These are phyloP conservation scores for Phaseolus lunatus DNA, from an alignment of 306 rosid species.

Conservation along the genomic window DNA sequence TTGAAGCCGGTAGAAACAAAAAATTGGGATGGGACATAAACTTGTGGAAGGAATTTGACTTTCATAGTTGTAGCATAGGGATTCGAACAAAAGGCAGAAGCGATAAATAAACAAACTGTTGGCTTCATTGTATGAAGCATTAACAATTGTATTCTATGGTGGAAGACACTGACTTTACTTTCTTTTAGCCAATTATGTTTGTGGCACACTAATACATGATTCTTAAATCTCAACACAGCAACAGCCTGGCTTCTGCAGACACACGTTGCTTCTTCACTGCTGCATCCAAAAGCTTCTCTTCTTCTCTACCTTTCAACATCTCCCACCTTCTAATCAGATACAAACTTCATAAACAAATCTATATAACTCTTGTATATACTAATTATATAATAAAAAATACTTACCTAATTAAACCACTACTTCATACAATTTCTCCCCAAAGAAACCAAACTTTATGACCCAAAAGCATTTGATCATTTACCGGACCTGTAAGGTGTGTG, in stretches of 20 bases:
- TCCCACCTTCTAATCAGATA: not conserved
- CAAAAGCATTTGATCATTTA: not conserved
- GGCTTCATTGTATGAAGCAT: not conserved
- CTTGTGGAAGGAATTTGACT: slow-evolving; percentile 5
- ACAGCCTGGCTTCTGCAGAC: slow-evolving; percentile 48
- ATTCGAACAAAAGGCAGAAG: not conserved
- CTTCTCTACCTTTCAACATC: slow-evolving; percentile 8
- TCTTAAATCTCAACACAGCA: slow-evolving; percentile 4
- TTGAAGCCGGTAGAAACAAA: not conserved
- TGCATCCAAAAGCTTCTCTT: slow-evolving; percentile 24
- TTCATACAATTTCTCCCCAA: not conserved
- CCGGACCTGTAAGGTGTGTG: not conserved
- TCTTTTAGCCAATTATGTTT: not conserved
- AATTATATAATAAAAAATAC: not conserved
- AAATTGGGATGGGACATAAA: not conserved
- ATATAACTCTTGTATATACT: not conserved
- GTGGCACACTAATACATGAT: not conserved
- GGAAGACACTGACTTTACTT: slow-evolving; percentile 2
- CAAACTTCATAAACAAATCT: slow-evolving; percentile 9
- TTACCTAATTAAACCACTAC: not conserved
- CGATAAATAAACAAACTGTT: too few species aligned
- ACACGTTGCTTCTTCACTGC: slow-evolving; percentile 17
- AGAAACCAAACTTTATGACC: slow-evolving; percentile 2
- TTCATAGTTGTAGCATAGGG: not conserved
- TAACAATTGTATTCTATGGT: not conserved